Conservation (phyloP, 106 monocot genomes). For the Gastrodia elata region DNA sequence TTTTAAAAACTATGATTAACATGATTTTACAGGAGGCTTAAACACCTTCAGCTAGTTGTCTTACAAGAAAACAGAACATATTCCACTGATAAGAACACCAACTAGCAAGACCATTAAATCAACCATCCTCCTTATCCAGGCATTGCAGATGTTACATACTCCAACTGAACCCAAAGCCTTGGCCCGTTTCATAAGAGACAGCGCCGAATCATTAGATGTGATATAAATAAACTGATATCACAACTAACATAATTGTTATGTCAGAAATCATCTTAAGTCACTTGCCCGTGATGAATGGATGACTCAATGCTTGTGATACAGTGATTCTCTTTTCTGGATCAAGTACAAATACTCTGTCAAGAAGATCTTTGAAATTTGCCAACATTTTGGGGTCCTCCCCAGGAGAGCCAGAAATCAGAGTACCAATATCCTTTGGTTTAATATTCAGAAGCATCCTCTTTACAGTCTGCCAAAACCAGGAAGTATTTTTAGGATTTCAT, state of each 20-base stretch:
- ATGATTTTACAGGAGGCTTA: constrained; percentile 55
- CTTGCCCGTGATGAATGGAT: constrained; percentile 99
- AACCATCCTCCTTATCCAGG: constrained; percentile 39
- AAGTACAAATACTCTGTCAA: constrained; percentile 85
- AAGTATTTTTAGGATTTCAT: constrained; percentile 1
- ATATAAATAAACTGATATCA: constrained; percentile 33
- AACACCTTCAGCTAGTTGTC: constrained; percentile 73
- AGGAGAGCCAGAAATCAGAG: constrained; percentile 56
- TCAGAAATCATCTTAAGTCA: constrained; percentile 79
- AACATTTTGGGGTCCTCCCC: constrained; percentile 88
- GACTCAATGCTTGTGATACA: constrained; percentile 88
- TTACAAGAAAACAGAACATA: constrained; percentile 94
- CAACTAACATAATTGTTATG: constrained; percentile 37
- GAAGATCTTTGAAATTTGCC: constrained; percentile 82
- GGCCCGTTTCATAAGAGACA: constrained; percentile 42
- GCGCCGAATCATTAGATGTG: constrained; percentile 48
- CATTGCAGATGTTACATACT: constrained; percentile 23
- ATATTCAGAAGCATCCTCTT: constrained; percentile 74
- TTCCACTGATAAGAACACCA: constrained; percentile 48
- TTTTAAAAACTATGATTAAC: constrained; percentile 20
- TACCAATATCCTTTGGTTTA: constrained; percentile 77
- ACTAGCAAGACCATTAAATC: constrained; percentile 30
- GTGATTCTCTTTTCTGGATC: constrained; percentile 98
- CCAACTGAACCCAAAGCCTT: constrained; percentile 23
- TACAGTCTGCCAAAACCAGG: constrained; percentile 34